Evolutionary conservation across 108 stramenopile genomes (phyloP), one percentile per base, ranked within the genome.

Genomic region (Pseudonitzschia delicatissima): DNA sequence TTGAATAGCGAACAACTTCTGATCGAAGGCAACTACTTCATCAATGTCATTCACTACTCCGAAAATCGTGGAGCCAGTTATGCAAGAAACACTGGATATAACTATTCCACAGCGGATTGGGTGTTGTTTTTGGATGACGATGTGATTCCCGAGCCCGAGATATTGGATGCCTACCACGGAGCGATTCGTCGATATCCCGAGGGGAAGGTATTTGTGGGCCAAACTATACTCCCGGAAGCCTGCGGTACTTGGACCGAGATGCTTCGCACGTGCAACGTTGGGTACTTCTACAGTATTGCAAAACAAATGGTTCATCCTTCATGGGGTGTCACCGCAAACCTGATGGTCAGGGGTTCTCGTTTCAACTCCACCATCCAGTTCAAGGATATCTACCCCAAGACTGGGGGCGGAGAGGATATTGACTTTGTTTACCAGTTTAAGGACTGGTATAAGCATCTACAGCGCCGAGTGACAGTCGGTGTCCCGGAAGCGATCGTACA

Each of bases 121-220:
- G 50, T 66, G n/a, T 32, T 87, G 8, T 80, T 89, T 26, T 77
- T 89, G 18, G 88, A 89, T 66, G 88, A 89, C 45, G 88, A 89
- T 66, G 79, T 89, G 15, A 69, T 76, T 21, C 85, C 85, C 17
- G 66, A 80, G 0, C 20, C 20, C 1, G 34, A 72, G 45, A 36
- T 89, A n/a, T 48, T 89, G 4, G 61, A 76, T 57, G 83, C 64
- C 15, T 86, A 86, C 68, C 45, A 71, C n/a, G 79, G 69, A 21
- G 77, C 67, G 0, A 72, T 83, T 25, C 15, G 39, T 3, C 48
- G 70, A 33, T 72, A 71, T 39, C 79, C 79, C 29, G 66, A 72
- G 28, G 74, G 66, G 12, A 76, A 75, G 52, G 79, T 71, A 45
- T 72, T 72, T 29, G 71, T 58, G 27, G 76, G 80, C 4, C 21